Base-by-base conservation (phyloP, 2,329 filamentous ascomycete species). In the Metarhizium rileyi region DNA sequence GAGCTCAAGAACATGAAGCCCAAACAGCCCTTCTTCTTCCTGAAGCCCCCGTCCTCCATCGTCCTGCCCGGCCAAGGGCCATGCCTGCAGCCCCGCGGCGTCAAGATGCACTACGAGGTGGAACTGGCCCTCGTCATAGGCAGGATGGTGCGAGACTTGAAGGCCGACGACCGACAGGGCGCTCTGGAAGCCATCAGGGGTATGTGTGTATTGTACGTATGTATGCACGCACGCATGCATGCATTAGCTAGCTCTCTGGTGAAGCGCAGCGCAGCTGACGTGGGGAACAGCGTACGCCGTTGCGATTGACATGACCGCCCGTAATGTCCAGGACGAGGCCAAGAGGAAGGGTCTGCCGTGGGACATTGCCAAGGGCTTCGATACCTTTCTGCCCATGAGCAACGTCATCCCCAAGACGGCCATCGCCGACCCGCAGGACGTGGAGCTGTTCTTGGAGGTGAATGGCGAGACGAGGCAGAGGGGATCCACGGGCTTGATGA, bases 1-100 rank as follows among this genome's bases (percentile, higher is more conserved):
- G 93, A 98, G 74, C 80, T 98, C 58, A 90, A 90, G 69, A 95
- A 85, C 69, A 76, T 78, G 53, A 82, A 83, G 56, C 93, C 93
- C 46, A 94, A 93, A 68, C 90, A 96, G 70, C 93, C 93, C 25
- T 97, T 98, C 73, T 98, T 96, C 83, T 98, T 98, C 78, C 80
- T 97, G 59, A 98, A 98, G 77, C 93, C 93, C 2, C 73, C 90
- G 0, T 88, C 86, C 38, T 87, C 90, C 3, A 87, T 98, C 59
- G 78, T 97, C 4, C 76, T 86, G 22, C 89, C 89, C 0, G 79
- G 81, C 26, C 78, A 82, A 50, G 90, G 90, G 1, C 84, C 90
- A 3, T 82, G 95, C 44, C 77, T 95, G 58, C 81, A 86, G 42
- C 93, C 93, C 41, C 80, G 76, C 60, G 91, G 91, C 55, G 84